Evolutionary conservation across 345 rosid species (phyloP).

Genomic region (Brassica rapa): DNA sequence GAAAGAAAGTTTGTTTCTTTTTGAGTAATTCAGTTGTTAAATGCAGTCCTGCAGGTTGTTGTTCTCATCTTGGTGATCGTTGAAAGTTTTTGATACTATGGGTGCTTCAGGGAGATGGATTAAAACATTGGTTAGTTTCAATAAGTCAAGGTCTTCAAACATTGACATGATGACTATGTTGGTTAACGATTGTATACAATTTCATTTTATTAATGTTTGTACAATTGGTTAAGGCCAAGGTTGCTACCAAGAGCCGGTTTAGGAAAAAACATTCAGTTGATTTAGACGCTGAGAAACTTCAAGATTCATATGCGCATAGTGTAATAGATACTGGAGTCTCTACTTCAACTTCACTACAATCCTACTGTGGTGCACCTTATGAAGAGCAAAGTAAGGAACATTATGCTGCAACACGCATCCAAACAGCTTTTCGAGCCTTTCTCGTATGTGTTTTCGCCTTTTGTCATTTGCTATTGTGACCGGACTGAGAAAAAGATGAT

Average conservation of each 20-base stretch:
- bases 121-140: conserved; percentile 80
- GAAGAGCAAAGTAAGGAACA: conserved; percentile 54
- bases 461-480: neutral
- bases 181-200: neutral
- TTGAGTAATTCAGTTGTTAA: conserved; percentile 12
- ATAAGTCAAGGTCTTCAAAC: conserved; percentile 66
- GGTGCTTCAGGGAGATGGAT: conserved; percentile 97
- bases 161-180: neutral
- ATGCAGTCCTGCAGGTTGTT: conserved; percentile 31
- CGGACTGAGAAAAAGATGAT: conserved; percentile 22
- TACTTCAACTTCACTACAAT: conserved; percentile 55
- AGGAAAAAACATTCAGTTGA: conserved; percentile 66
- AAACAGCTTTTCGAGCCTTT: conserved; percentile 93
- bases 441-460: conserved; percentile 52
- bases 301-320: conserved; percentile 44
- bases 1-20: neutral
- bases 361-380: conserved; percentile 42
- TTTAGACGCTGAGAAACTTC: conserved; percentile 51
- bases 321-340: conserved; percentile 53
- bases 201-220: conserved; percentile 1
- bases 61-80: conserved; percentile 4
- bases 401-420: conserved; percentile 81
- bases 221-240: conserved; percentile 45
- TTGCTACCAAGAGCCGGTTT: conserved; percentile 57
- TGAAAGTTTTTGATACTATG: conserved; percentile 45